Conservation (phyloP, 2,329 filamentous ascomycete genomes). For the Alternaria triticina region DNA sequence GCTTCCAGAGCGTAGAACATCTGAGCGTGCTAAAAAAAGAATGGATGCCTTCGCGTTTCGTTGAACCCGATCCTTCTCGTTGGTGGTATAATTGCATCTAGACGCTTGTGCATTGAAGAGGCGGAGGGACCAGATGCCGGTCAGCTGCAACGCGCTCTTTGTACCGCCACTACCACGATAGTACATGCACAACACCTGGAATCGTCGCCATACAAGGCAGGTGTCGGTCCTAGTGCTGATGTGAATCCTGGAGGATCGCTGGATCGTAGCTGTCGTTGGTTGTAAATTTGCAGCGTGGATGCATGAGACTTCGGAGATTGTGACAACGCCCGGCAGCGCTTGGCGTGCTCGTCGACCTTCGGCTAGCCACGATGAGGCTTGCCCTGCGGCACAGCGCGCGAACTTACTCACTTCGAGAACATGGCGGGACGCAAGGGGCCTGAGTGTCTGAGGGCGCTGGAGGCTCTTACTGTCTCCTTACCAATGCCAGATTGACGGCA, state of each 20-base stretch:
- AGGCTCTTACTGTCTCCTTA: neutral
- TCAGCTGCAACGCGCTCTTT: neutral
- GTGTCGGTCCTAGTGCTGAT: neutral
- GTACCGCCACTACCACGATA: neutral
- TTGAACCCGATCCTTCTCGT: neutral
- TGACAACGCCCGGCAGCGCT: slow-evolving; percentile 1
- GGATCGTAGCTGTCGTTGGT: neutral
- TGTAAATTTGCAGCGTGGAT: neutral
- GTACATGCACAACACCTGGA: neutral
- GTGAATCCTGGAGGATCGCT: neutral
- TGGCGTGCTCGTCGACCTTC: neutral
- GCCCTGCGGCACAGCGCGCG: slow-evolving; percentile 2
- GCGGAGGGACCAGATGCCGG: neutral
- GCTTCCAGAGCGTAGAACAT: neutral
- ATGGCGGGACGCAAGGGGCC: neutral
- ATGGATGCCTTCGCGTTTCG: neutral
- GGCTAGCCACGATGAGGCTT: slow-evolving; percentile 8
- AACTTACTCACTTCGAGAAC: slow-evolving; percentile 2
- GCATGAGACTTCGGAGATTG: neutral
- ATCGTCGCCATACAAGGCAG: neutral
- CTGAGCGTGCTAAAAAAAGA: neutral
- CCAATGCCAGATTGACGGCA: neutral
- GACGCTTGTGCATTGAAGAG: neutral
- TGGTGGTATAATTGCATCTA: neutral
- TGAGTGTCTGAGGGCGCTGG: neutral